These are phyloP conservation scores for Umbelopsis sp. DNA, from an alignment of 192 early-diverging fungal species.

Conservation along the genomic window DNA sequence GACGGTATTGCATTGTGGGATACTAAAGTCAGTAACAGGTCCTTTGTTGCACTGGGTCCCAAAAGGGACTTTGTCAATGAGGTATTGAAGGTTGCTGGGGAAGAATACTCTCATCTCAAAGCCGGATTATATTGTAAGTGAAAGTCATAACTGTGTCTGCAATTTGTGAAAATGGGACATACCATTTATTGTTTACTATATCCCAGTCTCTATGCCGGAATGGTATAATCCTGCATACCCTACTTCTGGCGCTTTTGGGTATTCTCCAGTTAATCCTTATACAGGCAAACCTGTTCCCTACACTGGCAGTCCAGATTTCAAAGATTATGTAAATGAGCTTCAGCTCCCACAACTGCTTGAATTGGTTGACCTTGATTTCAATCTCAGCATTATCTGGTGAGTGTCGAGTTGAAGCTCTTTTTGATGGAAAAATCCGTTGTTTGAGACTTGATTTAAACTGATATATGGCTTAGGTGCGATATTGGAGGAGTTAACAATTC, in stretches of 20 bases:
- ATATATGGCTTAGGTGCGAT: slow-evolving; percentile 2
- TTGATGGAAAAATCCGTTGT: too few relatives aligned
- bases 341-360: slow-evolving; percentile 28
- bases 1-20: slow-evolving; percentile 29
- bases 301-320: slow-evolving; percentile 17
- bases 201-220: slow-evolving; percentile 33
- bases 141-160: too few relatives aligned
- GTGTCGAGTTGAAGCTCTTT: too few relatives aligned
- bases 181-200: background rate
- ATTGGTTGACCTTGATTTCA: slow-evolving; percentile 13
- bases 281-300: background rate
- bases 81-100: slow-evolving; percentile 6
- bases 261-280: slow-evolving; percentile 23
- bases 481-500: slow-evolving; percentile 37
- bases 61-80: slow-evolving; percentile 30
- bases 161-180: background rate
- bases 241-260: slow-evolving; percentile 7
- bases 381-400: slow-evolving; percentile 31
- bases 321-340: slow-evolving; percentile 29
- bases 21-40: slow-evolving; percentile 22
- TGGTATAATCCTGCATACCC: slow-evolving; percentile 32
- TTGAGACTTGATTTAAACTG: too few relatives aligned
- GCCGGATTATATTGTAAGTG: slow-evolving; percentile 32
- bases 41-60: slow-evolving; percentile 15
- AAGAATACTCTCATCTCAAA: slow-evolving; percentile 21